These are phyloP conservation scores for Solanum paucissectum DNA, from an alignment of 257 asterid genomes.

Conservation along the genomic window DNA sequence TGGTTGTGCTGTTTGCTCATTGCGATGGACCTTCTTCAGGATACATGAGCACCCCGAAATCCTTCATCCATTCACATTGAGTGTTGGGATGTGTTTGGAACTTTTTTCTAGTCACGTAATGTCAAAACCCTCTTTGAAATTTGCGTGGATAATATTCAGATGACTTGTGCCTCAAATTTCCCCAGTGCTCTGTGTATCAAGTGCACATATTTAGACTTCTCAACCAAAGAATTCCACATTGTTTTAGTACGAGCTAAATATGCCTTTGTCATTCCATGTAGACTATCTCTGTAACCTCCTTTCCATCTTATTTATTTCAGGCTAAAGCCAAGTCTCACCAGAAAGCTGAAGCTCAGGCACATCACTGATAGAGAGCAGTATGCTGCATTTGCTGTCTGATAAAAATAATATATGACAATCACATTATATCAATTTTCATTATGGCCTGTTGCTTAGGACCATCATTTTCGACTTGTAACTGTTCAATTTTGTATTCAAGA, in stretches of 20 bases:
- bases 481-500: constrained; percentile 5
- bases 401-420: constrained; percentile 32
- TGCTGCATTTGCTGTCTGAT: constrained; percentile 9
- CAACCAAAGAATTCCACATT: not conserved
- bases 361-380: constrained; percentile 29
- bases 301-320: constrained; percentile 13
- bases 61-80: not conserved
- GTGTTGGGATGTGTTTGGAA: not conserved
- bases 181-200: not conserved
- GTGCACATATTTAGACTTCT: not conserved
- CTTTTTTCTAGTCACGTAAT: not conserved
- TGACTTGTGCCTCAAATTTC: not conserved
- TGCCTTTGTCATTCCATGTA: not conserved
- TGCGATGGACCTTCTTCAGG: not conserved
- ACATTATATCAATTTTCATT: constrained; percentile 6
- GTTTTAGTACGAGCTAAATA: not conserved
- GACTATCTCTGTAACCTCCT: not conserved
- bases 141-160: not conserved
- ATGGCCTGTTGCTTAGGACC: constrained; percentile 27
- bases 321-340: constrained; percentile 57
- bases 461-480: constrained; percentile 16
- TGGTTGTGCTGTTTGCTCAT: not conserved
- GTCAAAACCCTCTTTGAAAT: not conserved
- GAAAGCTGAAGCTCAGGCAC: constrained; percentile 62
- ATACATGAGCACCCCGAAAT: not conserved